These are phyloP conservation scores for Pyracantha coccinea DNA, from an alignment of 331 rosid genomes.

Conservation along the genomic window DNA sequence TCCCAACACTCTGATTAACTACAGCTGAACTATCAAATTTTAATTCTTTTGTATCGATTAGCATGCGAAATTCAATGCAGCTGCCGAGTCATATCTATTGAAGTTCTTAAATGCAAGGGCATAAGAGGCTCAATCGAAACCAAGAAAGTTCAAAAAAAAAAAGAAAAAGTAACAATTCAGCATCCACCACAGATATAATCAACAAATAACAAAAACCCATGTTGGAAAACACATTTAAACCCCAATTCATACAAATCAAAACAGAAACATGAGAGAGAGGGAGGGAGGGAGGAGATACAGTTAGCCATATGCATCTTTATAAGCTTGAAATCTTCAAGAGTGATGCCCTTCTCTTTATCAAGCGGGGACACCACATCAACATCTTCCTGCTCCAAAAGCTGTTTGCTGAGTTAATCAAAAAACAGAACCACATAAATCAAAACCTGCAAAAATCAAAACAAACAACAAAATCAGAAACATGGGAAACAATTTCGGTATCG, in stretches of 20 bases:
- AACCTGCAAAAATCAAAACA: background rate
- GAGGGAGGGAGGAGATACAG: slow-evolving; percentile 34
- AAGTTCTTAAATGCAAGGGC: background rate
- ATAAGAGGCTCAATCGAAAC: background rate
- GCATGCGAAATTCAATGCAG: too few relatives aligned
- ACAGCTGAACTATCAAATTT: too few relatives aligned
- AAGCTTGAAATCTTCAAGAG: slow-evolving; percentile 89
- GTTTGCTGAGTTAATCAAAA: slow-evolving; percentile 37
- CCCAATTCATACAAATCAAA: background rate
- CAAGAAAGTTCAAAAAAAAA: background rate
- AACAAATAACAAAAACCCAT: background rate
- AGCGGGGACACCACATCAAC: slow-evolving; percentile 72
- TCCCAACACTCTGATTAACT: too few relatives aligned
- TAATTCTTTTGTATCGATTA: too few relatives aligned
- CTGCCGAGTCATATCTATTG: background rate
- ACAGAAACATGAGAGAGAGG: background rate
- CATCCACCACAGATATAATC: background rate
- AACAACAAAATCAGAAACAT: background rate
- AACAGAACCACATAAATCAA: background rate
- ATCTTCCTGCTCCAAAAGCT: slow-evolving; percentile 79
- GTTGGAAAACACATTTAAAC: background rate
- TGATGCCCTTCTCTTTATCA: slow-evolving; percentile 80
- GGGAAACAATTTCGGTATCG: background rate
- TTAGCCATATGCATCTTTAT: slow-evolving; percentile 84
- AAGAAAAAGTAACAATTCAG: background rate